Base-by-base conservation (phyloP, 1,284 basidiomycete genomes). In the Naganishia liquefaciens region DNA sequence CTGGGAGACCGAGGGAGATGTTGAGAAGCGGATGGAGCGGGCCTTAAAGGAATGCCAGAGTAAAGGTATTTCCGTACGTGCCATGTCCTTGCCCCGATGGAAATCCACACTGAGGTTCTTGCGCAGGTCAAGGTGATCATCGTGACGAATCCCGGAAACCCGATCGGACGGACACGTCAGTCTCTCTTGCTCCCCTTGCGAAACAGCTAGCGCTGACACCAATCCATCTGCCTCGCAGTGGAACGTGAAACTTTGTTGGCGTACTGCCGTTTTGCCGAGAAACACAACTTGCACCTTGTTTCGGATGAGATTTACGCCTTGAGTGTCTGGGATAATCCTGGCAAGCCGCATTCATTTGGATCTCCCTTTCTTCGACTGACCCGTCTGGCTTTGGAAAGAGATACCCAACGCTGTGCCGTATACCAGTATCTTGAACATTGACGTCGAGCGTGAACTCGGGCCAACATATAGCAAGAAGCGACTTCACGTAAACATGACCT, bases 281-380 rank as follows among this genome's bases (percentile, higher is more conserved):
- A 76, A 63, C 75, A 76, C 63, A 76, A 80, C 67, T 68, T 81
- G 7, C 80, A 78, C 64, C 72, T 80, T 23, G 75, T 81, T n/a
- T 74, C 71, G 1, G 80, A 81, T 68, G 79, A 81, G 70, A 80
- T 82, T 49, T 82, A 82, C 70, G 79, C 76, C 19, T 68, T 80
- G 68, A 78, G 77, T 64, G 69, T 76, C 28, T 80, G 75, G 66
- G 69, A 77, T 30, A 74, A 75, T 54, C 53, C 68, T 3, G 57
- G 74, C 74, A 58, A 53, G 75, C 53, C 33, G 3, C 33, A 9
- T 17, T 19, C 28, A 1, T 19, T 15, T 15, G 28, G 53, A 6
- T 30, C 5, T 44, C 21, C 17, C 5, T 23, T n/a, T 10, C 7
- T 15, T 15, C 13, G 10, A 42, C 30, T 57, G 11, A 25, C 27